A percentile compares a stretch with the other conserved stretches of the same genome.
phyloP scores from a whole-genome alignment of 192 early-diverging fungal genomes.

The Dissophora ornata region DNA sequence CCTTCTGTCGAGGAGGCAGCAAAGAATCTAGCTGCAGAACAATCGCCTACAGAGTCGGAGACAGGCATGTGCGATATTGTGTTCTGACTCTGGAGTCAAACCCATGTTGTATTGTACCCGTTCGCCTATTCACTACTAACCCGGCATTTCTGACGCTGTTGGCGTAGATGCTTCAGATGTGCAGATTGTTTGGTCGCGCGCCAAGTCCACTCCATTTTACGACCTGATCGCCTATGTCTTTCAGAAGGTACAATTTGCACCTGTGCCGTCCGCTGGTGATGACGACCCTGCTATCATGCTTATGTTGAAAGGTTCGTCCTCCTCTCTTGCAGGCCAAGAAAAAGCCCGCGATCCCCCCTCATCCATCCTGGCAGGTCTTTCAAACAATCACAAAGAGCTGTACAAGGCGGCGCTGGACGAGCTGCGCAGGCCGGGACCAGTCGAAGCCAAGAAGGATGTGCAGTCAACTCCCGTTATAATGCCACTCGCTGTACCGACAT shows the following conservation, averaged over 20 bases:
- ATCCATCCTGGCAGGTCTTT: background rate
- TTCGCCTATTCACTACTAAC: too few species aligned
- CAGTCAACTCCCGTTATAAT: too few species aligned
- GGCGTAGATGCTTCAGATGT: background rate
- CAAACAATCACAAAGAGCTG: slow-evolving; percentile 10
- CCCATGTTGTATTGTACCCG: too few species aligned
- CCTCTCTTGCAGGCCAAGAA: slow-evolving; percentile 8
- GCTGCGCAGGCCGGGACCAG: background rate
- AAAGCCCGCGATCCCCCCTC: slow-evolving; percentile 6
- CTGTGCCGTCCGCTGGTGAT: slow-evolving; percentile 4
- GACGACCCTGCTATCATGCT: slow-evolving; percentile 8
- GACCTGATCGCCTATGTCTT: slow-evolving; percentile 12
- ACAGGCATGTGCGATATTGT: too few species aligned
- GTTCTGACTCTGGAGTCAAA: too few species aligned
- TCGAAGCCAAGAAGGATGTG: slow-evolving; percentile 15
- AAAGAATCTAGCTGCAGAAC: too few species aligned
- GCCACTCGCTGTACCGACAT: too few species aligned
- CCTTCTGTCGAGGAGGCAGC: too few species aligned
- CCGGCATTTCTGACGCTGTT: too few species aligned
- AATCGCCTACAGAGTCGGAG: too few species aligned
- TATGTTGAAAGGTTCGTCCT: background rate
- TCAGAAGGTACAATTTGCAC: slow-evolving; percentile 6
- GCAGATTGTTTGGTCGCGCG: background rate
- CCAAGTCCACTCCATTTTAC: slow-evolving; percentile 1
- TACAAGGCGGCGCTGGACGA: slow-evolving; percentile 8